Conservation (phyloP, 441 rosid species). For the Euphorbia schlechtendalii region DNA sequence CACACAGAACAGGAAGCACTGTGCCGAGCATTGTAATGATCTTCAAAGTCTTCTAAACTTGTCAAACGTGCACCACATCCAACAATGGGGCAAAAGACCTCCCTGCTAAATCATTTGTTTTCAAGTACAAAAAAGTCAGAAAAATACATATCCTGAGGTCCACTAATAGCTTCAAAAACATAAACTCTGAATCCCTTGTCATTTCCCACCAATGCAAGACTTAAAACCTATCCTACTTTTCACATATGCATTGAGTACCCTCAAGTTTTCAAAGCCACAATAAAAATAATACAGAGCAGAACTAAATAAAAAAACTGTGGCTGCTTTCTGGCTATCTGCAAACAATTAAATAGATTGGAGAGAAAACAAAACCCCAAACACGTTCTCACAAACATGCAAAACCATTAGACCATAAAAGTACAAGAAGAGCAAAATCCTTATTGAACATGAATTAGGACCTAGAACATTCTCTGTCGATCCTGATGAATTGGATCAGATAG, state of each 20-base stretch:
- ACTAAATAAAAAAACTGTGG: background rate
- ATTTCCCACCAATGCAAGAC: background rate
- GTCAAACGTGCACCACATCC: conserved; percentile 63
- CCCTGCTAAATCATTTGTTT: conserved; percentile 41
- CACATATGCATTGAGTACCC: background rate
- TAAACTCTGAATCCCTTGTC: background rate
- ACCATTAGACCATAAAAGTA: background rate
- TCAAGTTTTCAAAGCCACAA: background rate
- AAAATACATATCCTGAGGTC: background rate
- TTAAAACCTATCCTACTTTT: background rate
- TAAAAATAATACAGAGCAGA: too few relatives aligned
- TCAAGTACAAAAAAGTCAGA: conserved; percentile 8
- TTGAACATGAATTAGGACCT: background rate
- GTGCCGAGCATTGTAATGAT: conserved; percentile 74
- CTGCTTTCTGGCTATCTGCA: background rate
- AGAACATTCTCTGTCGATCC: too few relatives aligned
- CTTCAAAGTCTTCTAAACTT: conserved; percentile 71
- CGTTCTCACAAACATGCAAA: background rate
- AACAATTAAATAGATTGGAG: background rate
- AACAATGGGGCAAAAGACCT: conserved; percentile 70
- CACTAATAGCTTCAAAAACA: background rate
- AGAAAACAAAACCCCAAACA: background rate
- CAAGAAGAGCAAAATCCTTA: background rate
- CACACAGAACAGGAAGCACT: conserved; percentile 87
- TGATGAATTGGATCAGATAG: background rate